Percentiles rank a stretch among this genome's conserved stretches.
These are phyloP conservation scores for Rhynchospora pubera DNA, from an alignment of 176 grass and related monocot genomes.

Conservation along the genomic window DNA sequence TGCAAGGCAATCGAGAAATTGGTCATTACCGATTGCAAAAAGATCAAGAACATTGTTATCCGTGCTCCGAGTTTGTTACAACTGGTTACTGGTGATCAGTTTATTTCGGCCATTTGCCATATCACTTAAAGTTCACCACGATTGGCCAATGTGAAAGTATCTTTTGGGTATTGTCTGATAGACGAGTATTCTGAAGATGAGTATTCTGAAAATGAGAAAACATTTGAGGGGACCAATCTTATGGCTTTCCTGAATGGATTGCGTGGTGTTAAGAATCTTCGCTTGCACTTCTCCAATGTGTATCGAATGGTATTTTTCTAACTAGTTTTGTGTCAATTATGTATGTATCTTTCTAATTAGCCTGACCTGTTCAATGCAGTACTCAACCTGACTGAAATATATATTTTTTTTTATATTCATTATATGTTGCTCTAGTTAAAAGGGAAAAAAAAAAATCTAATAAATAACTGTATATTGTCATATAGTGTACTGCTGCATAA, in stretches of 20 bases:
- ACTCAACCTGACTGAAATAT: not conserved
- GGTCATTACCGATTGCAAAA: not conserved
- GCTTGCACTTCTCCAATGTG: not conserved
- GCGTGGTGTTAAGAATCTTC: not conserved
- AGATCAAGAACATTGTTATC: constrained; percentile 15
- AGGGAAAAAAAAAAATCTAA: not conserved
- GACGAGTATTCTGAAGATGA: not conserved
- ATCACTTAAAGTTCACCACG: not conserved
- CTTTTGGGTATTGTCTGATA: not conserved
- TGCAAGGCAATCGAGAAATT: constrained; percentile 12
- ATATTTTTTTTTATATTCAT: not conserved
- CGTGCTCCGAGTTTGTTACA: not conserved
- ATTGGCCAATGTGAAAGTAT: not conserved
- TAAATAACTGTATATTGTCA: no score
- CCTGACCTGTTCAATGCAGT: not conserved
- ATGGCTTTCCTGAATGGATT: constrained; percentile 10
- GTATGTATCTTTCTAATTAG: not conserved
- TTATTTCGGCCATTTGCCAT: not conserved
- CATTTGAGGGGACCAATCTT: constrained; percentile 6
- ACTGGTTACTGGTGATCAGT: not conserved
- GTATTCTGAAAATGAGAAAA: not conserved
- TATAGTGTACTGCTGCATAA: no score
- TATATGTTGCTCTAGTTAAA: not conserved
- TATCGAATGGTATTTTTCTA: constrained; percentile 14
- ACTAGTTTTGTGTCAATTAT: not conserved